Conservation (phyloP, 495 filamentous ascomycete species). For the Aspergillus bridgeri region DNA sequence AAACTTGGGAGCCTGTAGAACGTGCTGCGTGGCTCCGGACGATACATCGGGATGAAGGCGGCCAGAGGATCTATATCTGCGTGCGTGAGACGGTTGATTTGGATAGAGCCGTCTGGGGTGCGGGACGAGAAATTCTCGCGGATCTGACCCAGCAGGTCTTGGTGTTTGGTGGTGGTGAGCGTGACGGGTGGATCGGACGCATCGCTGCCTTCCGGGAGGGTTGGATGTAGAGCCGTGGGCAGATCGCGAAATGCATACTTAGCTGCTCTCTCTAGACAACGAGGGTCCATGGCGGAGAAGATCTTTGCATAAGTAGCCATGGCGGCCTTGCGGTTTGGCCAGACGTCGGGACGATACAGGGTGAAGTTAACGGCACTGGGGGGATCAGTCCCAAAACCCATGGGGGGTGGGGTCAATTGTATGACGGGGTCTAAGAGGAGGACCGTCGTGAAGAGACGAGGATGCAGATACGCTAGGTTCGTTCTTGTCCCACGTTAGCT, state of each 20-base stretch:
- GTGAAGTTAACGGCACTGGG: neutral
- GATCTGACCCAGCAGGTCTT: neutral
- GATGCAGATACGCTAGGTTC: conserved; percentile 3
- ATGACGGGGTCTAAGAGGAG: conserved; percentile 10
- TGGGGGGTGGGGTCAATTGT: neutral
- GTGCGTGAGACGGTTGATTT: neutral
- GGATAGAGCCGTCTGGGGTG: neutral
- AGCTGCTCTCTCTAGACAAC: neutral
- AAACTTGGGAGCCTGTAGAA: neutral
- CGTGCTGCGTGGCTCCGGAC: neutral
- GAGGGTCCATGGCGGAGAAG: conserved; percentile 2
- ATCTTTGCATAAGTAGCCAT: neutral
- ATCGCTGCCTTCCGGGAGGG: neutral
- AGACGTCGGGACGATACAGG: neutral
- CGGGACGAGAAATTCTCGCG: neutral
- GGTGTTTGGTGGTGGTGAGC: conserved; percentile 9
- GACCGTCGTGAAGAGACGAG: conserved; percentile 7
- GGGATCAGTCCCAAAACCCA: neutral
- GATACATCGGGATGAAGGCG: neutral
- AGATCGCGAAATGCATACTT: conserved; percentile 5
- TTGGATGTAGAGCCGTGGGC: conserved; percentile 3
- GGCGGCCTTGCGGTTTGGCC: conserved; percentile 4
- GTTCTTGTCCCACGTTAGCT: neutral
- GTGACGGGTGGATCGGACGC: conserved; percentile 1
- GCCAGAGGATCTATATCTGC: conserved; percentile 1